Conservation (phyloP, 2,329 filamentous ascomycete species). For the Arthrocladium fulminans region DNA sequence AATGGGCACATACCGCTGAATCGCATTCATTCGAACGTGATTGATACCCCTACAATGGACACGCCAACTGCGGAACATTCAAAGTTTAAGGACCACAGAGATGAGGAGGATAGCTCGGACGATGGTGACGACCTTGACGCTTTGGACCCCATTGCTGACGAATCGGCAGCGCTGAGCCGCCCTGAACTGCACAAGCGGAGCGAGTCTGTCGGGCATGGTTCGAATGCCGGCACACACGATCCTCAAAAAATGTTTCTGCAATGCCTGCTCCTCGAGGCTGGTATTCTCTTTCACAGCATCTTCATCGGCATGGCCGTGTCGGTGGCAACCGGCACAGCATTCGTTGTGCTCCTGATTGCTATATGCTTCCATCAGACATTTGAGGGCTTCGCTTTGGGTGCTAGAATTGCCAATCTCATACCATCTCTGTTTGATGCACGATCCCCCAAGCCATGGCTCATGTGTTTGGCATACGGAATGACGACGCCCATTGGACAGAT, state of each 20-base stretch:
- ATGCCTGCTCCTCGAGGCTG: constrained; percentile 70
- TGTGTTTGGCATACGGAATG: constrained; percentile 55
- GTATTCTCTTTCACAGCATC: constrained; percentile 75
- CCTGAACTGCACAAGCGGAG: constrained; percentile 20
- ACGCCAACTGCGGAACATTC: constrained; percentile 4
- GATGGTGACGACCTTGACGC: constrained; percentile 48
- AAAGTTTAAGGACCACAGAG: constrained; percentile 23
- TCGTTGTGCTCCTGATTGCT: constrained; percentile 69
- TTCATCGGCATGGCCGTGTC: constrained; percentile 84
- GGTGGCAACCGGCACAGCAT: constrained; percentile 69
- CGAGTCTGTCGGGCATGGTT: constrained; percentile 9
- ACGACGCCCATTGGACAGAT: constrained; percentile 78
- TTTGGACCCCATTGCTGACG: constrained; percentile 34
- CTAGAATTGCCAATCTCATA: constrained; percentile 72
- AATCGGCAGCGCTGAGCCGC: constrained; percentile 24
- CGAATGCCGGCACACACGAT: constrained; percentile 36
- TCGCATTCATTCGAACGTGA: background rate
- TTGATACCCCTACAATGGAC: background rate
- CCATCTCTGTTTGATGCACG: constrained; percentile 54
- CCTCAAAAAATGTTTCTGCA: constrained; percentile 62
- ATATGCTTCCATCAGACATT: constrained; percentile 84
- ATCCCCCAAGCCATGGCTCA: constrained; percentile 66
- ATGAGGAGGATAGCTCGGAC: constrained; percentile 51
- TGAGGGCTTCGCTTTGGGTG: constrained; percentile 76
- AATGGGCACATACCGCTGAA: constrained; percentile 17